phyloP scores from a whole-genome alignment of 2,329 filamentous ascomycete genomes.

The Colletotrichum sp. region DNA sequence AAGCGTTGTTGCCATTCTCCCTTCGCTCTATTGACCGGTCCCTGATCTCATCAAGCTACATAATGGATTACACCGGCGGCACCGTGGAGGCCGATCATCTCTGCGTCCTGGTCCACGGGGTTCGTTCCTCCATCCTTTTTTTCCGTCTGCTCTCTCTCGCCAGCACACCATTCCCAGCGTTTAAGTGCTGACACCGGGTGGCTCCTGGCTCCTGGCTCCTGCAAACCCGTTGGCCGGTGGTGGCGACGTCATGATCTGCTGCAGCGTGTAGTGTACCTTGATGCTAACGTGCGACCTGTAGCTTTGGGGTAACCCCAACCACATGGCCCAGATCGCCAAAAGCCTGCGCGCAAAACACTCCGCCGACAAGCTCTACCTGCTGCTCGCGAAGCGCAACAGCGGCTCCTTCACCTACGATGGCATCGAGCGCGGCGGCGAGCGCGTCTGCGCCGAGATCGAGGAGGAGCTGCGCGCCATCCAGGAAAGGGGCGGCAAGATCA shows the following conservation, averaged over 20 bases:
- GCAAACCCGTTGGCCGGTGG: not conserved
- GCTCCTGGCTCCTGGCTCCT: not conserved
- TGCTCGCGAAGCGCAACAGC: slow-evolving; percentile 75
- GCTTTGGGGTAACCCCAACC: slow-evolving; percentile 80
- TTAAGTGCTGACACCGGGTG: not conserved
- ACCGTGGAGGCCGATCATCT: slow-evolving; percentile 69
- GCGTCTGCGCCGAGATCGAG: slow-evolving; percentile 71
- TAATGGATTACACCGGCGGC: slow-evolving; percentile 56
- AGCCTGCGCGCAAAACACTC: slow-evolving; percentile 66
- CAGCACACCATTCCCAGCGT: not conserved
- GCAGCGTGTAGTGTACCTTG: not conserved
- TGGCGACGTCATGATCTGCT: slow-evolving; percentile 23
- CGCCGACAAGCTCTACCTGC: slow-evolving; percentile 69
- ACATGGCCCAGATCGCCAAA: slow-evolving; percentile 72
- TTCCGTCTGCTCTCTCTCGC: too few relatives aligned
- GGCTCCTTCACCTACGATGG: slow-evolving; percentile 76
- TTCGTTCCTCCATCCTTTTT: slow-evolving; percentile 44
- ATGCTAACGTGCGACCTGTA: slow-evolving; percentile 35
- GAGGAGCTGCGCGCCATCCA: slow-evolving; percentile 63
- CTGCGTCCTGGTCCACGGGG: slow-evolving; percentile 78
- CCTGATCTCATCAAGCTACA: slow-evolving; percentile 33
- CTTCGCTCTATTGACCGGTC: slow-evolving; percentile 37
- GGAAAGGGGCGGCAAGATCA: slow-evolving; percentile 71
- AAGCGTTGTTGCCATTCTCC: slow-evolving; percentile 31
- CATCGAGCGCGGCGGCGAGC: slow-evolving; percentile 71